Percentiles rank a stretch among this genome's conserved stretches.
Evolutionary conservation across 306 rosid species (phyloP).

Genomic region (Sindora glabra): DNA sequence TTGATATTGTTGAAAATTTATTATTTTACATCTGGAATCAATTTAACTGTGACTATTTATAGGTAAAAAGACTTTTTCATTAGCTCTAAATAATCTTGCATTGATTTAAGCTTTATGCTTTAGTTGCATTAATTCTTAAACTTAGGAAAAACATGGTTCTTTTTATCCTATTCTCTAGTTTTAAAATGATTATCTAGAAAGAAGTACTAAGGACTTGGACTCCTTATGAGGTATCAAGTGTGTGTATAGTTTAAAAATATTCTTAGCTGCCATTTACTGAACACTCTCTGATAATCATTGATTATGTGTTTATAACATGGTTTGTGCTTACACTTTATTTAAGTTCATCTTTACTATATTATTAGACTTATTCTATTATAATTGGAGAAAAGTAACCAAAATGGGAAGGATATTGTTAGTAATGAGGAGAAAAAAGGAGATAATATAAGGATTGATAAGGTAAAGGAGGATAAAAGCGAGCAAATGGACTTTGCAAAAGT

Average conservation of each 20-base stretch:
- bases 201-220: not conserved
- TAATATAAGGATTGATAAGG: constrained; percentile 47
- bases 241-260: not conserved
- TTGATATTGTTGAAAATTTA: not conserved
- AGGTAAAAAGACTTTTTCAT: constrained; percentile 6
- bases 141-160: not conserved
- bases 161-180: not conserved
- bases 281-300: not conserved
- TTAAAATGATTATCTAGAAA: not conserved
- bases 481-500: constrained; percentile 65
- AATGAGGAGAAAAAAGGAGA: constrained; percentile 42
- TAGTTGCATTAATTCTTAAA: constrained; percentile 1
- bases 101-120: not conserved
- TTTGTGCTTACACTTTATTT: constrained; percentile 1
- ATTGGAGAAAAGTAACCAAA: constrained; percentile 45
- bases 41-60: not conserved
- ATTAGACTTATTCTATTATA: no score
- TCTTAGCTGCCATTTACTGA: constrained; percentile 2
- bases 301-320: not conserved
- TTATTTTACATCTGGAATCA: not conserved
- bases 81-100: not conserved
- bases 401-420: constrained; percentile 17
- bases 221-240: not conserved
- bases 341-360: not conserved
- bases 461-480: constrained; percentile 60